These are phyloP conservation scores for Xerophyta viscosa DNA, from an alignment of 106 monocot species.

Conservation along the genomic window DNA sequence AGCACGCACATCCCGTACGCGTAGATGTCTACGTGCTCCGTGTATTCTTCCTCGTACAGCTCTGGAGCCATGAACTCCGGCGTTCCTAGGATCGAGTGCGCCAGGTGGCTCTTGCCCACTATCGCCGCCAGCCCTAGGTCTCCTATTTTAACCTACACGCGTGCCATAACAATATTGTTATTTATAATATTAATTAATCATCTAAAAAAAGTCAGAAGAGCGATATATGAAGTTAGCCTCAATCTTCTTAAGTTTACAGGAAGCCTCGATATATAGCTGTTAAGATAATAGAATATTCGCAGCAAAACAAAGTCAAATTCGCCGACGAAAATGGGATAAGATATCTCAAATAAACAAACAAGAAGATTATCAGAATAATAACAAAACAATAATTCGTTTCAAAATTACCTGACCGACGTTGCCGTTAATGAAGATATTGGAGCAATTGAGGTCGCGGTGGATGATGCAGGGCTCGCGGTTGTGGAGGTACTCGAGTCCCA, in stretches of 20 bases:
- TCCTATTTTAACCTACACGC: constrained; percentile 4
- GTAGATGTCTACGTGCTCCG: constrained; percentile 61
- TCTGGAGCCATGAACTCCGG: constrained; percentile 53
- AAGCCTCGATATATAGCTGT: no score
- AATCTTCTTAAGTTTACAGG: no score
- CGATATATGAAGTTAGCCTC: no score
- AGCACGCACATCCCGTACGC: constrained; percentile 66
- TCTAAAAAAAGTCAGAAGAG: no score
- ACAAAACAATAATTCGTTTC: no score
- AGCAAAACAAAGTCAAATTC: no score
- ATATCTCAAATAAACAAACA: no score
- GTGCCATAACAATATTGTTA: no score
- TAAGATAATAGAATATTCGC: no score
- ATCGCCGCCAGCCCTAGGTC: constrained; percentile 7
- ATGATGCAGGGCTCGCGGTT: constrained; percentile 79
- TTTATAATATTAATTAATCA: no score
- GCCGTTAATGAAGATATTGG: constrained; percentile 92
- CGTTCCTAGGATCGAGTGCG: background rate
- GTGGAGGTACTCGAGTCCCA: constrained; percentile 67
- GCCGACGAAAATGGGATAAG: no score
- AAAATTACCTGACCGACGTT: constrained; percentile 68
- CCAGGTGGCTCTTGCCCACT: constrained; percentile 5
- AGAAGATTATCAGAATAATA: no score
- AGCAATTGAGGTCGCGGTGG: constrained; percentile 84
- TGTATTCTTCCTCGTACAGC: constrained; percentile 58